Percentiles rank a stretch among this genome's conserved stretches.
Conservation (phyloP, 352 stramenopile species). For the Phytophthora sansomeana region DNA sequence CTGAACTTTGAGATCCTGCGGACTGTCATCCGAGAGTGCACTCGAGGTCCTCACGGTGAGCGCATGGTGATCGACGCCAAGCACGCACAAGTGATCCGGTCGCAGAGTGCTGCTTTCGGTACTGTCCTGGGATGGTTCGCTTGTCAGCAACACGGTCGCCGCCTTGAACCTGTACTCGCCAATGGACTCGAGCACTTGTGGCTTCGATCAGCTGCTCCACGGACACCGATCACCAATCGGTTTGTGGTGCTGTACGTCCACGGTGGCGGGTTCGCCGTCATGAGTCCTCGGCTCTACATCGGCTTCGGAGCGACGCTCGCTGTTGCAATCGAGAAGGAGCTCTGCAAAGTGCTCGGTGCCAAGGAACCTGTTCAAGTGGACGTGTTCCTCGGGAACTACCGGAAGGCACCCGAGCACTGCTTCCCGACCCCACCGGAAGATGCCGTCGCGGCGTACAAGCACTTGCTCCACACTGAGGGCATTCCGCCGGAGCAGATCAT, state of each 20-base stretch:
- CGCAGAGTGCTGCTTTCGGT: constrained; percentile 39
- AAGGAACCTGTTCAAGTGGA: constrained; percentile 34
- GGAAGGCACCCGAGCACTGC: constrained; percentile 51
- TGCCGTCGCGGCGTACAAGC: constrained; percentile 46
- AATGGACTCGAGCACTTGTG: constrained; percentile 54
- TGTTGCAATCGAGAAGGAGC: constrained; percentile 33
- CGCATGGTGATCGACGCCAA: constrained; percentile 37
- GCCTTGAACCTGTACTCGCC: constrained; percentile 34
- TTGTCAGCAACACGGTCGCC: constrained; percentile 31
- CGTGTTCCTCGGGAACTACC: constrained; percentile 57
- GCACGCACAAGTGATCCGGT: constrained; percentile 44
- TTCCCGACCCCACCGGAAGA: constrained; percentile 55
- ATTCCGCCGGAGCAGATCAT: constrained; percentile 43
- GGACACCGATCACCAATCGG: constrained; percentile 20
- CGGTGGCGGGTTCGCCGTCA: constrained; percentile 57
- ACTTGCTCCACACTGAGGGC: constrained; percentile 41
- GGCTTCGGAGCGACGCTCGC: constrained; percentile 37
- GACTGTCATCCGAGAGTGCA: constrained; percentile 37
- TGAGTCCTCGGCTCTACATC: constrained; percentile 54
- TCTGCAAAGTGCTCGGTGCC: constrained; percentile 8
- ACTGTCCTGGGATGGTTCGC: constrained; percentile 38
- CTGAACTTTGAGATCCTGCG: constrained; percentile 50
- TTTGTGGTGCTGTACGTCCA: constrained; percentile 66
- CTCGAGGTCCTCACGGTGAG: constrained; percentile 33
- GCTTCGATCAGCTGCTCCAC: constrained; percentile 30